Percentiles rank a stretch among this genome's conserved stretches.
Conservation (phyloP, 495 filamentous ascomycete species). For the Aspergillus haitiensis region DNA sequence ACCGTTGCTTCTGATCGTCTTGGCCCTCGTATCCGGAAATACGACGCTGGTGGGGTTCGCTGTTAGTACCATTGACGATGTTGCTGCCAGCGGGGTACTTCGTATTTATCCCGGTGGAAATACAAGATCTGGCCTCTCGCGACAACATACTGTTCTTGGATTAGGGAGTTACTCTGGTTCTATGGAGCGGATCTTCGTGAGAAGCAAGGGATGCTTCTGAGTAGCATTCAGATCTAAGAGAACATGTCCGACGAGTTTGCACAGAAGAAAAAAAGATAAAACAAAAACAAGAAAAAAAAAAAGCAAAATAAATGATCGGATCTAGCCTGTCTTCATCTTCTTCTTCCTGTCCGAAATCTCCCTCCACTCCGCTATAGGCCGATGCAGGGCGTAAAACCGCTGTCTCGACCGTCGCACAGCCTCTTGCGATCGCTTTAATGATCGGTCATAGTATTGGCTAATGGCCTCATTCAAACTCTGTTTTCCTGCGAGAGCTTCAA, state of each 20-base stretch:
- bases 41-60: neutral
- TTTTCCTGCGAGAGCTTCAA: neutral
- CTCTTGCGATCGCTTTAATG: conserved; percentile 10
- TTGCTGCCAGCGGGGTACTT: neutral
- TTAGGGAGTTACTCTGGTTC: neutral
- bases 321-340: conserved; percentile 2
- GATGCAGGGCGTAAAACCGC: conserved; percentile 15
- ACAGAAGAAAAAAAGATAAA: too few species aligned
- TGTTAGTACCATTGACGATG: neutral
- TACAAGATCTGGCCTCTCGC: neutral
- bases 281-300: neutral
- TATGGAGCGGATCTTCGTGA: too few species aligned
- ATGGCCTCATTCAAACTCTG: neutral
- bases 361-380: conserved; percentile 14
- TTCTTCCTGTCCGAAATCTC: conserved; percentile 9
- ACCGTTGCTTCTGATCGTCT: neutral
- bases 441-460: conserved; percentile 6
- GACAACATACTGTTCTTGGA: neutral
- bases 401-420: conserved; percentile 13
- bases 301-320: neutral
- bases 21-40: neutral
- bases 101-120: neutral
- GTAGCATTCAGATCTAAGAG: too few species aligned
- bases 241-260: too few species aligned
- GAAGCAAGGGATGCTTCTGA: too few species aligned